Conservation (phyloP, 2,329 filamentous ascomycete species). For the Proliferodiscus dingleyae region DNA sequence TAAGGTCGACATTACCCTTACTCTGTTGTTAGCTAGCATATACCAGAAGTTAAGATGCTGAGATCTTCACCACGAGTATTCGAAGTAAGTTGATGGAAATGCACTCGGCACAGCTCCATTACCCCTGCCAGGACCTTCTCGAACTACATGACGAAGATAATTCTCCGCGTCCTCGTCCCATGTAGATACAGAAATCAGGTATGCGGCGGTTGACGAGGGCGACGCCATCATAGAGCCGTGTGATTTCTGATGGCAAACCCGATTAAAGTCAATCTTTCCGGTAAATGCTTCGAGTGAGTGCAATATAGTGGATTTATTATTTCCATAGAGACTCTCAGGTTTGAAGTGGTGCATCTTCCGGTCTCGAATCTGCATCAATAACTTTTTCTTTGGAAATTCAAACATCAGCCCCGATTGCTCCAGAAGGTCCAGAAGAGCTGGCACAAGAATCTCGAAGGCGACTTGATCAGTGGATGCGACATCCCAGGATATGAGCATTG, state of each 20-base stretch:
- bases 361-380: background rate
- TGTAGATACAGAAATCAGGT: background rate
- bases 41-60: too few relatives aligned
- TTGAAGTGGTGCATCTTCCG: background rate
- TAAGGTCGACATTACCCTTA: background rate
- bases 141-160: background rate
- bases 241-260: background rate
- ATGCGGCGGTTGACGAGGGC: background rate
- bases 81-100: background rate
- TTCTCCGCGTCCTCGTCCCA: background rate
- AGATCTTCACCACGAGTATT: too few relatives aligned
- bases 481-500: background rate
- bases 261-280: background rate
- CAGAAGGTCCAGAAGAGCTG: background rate
- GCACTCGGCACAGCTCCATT: background rate
- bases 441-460: background rate
- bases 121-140: background rate
- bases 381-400: background rate
- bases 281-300: background rate
- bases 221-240: background rate
- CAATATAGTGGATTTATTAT: background rate
- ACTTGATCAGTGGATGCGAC: background rate
- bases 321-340: background rate
- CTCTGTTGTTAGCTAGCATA: too few relatives aligned
- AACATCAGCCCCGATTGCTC: background rate